phyloP scores from a whole-genome alignment of 1,284 basidiomycete species.

The Agroathelia rolfsii region DNA sequence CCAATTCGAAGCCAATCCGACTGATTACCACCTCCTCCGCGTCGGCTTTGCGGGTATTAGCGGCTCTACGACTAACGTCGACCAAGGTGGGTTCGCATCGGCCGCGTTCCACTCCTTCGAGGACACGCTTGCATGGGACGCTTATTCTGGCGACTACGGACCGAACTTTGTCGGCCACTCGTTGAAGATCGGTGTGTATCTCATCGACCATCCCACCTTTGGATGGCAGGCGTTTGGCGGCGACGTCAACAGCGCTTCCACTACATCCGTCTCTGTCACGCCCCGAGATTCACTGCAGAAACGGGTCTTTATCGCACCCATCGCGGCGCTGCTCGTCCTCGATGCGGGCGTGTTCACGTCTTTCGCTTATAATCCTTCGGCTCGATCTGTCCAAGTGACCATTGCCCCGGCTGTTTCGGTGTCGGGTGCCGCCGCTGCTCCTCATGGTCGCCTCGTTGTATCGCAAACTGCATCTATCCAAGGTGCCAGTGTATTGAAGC shows the following conservation, averaged over 20 bases:
- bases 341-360: constrained; percentile 50
- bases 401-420: constrained; percentile 30
- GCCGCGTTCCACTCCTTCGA: constrained; percentile 53
- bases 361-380: constrained; percentile 30
- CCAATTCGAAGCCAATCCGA: constrained; percentile 36
- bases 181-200: constrained; percentile 43
- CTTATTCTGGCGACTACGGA: constrained; percentile 50
- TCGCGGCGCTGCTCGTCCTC: constrained; percentile 35
- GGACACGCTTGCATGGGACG: constrained; percentile 50
- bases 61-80: constrained; percentile 45
- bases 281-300: constrained; percentile 39
- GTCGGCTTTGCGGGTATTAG: constrained; percentile 42
- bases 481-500: constrained; percentile 31
- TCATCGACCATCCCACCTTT: constrained; percentile 45
- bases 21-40: constrained; percentile 43
- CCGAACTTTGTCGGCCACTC: constrained; percentile 49
- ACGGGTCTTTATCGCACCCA: constrained; percentile 41
- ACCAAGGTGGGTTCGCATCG: constrained; percentile 43
- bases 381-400: constrained; percentile 29
- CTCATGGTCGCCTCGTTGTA: constrained; percentile 36
- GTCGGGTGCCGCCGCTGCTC: constrained; percentile 33
- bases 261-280: constrained; percentile 33
- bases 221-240: constrained; percentile 59
- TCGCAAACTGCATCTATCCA: constrained; percentile 31
- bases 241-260: constrained; percentile 29